Evolutionary conservation across 306 rosid genomes (phyloP).

Genomic region (Biancaea sappan): DNA sequence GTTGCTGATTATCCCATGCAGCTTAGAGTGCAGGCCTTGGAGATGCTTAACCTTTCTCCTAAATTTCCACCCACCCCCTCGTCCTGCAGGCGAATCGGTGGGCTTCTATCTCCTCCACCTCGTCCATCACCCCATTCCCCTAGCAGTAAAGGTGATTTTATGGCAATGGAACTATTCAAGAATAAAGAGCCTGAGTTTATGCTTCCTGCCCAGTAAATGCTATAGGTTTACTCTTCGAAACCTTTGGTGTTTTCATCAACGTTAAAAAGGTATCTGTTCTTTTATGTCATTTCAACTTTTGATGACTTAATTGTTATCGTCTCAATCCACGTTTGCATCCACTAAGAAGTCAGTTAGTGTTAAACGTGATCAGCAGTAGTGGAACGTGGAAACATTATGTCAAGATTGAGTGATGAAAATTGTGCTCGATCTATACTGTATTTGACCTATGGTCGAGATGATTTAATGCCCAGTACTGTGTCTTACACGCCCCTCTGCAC

Average conservation of each 20-base stretch:
- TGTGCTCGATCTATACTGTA: neutral
- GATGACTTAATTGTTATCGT: constrained; percentile 26
- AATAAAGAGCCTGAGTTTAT: constrained; percentile 23
- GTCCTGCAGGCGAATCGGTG: constrained; percentile 30
- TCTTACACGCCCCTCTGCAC: neutral
- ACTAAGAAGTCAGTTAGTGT: neutral
- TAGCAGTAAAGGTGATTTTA: neutral
- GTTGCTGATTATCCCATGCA: constrained; percentile 88
- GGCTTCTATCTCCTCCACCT: constrained; percentile 46
- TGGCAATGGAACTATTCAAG: constrained; percentile 30
- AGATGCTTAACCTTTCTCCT: constrained; percentile 79
- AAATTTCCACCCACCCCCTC: constrained; percentile 56
- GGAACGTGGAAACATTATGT: neutral
- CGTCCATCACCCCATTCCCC: constrained; percentile 31
- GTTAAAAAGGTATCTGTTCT: constrained; percentile 21
- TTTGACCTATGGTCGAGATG: neutral
- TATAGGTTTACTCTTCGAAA: neutral
- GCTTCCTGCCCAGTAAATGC: neutral
- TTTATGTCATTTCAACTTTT: constrained; percentile 36
- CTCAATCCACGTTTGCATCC: constrained; percentile 21
- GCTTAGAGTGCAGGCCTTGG: constrained; percentile 83
- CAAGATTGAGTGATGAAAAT: neutral
- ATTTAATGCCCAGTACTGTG: neutral
- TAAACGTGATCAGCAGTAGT: neutral
- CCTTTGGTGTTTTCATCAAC: constrained; percentile 26